A percentile compares a stretch with the other conserved stretches of the same genome.
phyloP scores from a whole-genome alignment of 495 filamentous ascomycete species.

The Echria macrotheca region DNA sequence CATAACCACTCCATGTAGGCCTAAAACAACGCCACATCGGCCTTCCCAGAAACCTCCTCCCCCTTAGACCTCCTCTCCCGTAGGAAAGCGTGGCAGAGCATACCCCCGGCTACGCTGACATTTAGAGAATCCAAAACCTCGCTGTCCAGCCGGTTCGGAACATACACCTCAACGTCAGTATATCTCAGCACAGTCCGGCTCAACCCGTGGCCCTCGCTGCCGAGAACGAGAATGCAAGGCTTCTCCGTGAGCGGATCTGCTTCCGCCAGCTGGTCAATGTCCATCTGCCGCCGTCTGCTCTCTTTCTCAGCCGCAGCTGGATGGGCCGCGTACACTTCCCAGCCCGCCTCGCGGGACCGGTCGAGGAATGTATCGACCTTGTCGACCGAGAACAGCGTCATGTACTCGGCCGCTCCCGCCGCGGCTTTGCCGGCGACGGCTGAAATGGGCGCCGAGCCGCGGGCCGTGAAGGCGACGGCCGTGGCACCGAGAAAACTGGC shows the following conservation, averaged over 20 bases:
- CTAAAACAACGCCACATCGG: slow-evolving; percentile 18
- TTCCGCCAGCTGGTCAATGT: slow-evolving; percentile 28
- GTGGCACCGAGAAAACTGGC: slow-evolving; percentile 81
- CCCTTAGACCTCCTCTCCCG: slow-evolving; percentile 18
- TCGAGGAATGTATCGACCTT: slow-evolving; percentile 64
- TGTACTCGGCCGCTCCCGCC: slow-evolving; percentile 74
- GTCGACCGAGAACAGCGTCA: slow-evolving; percentile 62
- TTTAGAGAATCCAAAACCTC: slow-evolving; percentile 73
- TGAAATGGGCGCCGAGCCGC: slow-evolving; percentile 64
- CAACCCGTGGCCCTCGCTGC: slow-evolving; percentile 76
- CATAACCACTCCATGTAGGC: slow-evolving; percentile 8
- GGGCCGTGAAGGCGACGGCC: slow-evolving; percentile 62
- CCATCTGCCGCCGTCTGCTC: slow-evolving; percentile 22
- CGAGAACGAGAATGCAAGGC: slow-evolving; percentile 75
- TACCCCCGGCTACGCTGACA: slow-evolving; percentile 75
- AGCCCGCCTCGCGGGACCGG: slow-evolving; percentile 62
- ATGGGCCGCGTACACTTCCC: slow-evolving; percentile 73
- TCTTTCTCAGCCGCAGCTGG: slow-evolving; percentile 40
- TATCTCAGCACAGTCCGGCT: slow-evolving; percentile 51
- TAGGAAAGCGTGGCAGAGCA: slow-evolving; percentile 60
- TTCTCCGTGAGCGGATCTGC: slow-evolving; percentile 49
- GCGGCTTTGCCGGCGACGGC: slow-evolving; percentile 79
- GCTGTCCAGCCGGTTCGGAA: slow-evolving; percentile 38
- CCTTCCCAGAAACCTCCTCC: slow-evolving; percentile 18
- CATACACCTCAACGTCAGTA: slow-evolving; percentile 55